Percentiles rank a stretch among this genome's conserved stretches.
These are phyloP conservation scores for Malus hybrid DNA, from an alignment of 331 rosid genomes.

Conservation along the genomic window DNA sequence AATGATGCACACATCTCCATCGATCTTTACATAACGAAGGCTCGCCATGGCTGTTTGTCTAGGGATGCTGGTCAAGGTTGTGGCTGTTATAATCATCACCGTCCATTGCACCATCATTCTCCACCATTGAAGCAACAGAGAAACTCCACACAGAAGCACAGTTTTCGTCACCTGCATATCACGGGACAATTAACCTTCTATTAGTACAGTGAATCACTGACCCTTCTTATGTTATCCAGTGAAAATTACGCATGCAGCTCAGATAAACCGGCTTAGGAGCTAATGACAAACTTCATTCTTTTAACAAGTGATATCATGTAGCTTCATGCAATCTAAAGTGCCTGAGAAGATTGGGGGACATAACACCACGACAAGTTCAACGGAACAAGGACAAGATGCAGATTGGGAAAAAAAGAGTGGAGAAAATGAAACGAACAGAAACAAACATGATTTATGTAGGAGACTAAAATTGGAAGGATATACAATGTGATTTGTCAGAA, in stretches of 20 bases:
- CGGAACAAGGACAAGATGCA: too few relatives aligned
- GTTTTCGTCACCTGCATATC: conserved; percentile 60
- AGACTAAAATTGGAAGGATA: not conserved
- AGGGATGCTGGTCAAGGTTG: conserved; percentile 16
- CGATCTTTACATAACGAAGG: not conserved
- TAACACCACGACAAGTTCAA: not conserved
- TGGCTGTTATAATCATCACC: conserved; percentile 16
- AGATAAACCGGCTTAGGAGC: not conserved
- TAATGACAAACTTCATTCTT: too few relatives aligned
- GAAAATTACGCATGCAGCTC: not conserved
- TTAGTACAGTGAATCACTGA: not conserved
- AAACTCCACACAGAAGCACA: conserved; percentile 90
- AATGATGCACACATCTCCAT: not conserved
- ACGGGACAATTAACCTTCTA: not conserved
- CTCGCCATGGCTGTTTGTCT: not conserved
- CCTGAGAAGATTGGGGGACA: not conserved
- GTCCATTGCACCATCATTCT: conserved; percentile 17
- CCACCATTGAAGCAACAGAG: conserved; percentile 38
- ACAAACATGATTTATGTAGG: not conserved
- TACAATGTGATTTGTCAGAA: not conserved
- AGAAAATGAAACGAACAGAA: not conserved
- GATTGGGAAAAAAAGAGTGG: not conserved
- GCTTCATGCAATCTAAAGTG: not conserved
- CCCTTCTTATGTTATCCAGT: not conserved
- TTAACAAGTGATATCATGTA: not conserved